These are phyloP conservation scores for Rozella allomycis DNA, from an alignment of 371 early-diverging fungal genomes.

Conservation along the genomic window DNA sequence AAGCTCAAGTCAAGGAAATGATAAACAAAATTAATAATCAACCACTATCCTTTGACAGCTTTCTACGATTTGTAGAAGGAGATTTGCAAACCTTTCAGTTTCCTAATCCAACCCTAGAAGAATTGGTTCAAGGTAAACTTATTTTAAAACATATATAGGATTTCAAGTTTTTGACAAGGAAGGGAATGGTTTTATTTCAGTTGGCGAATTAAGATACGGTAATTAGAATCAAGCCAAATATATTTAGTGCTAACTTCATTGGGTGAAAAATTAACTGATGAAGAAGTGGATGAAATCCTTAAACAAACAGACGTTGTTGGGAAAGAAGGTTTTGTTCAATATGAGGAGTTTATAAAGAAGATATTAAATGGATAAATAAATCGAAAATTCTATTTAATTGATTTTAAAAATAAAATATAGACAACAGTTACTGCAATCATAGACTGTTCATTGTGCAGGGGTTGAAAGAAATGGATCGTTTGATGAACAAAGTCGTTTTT, in stretches of 20 bases:
- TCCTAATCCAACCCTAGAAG: constrained; percentile 5
- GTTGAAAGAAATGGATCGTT: too few species aligned
- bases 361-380: constrained; percentile 1
- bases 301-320: constrained; percentile 51
- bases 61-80: neutral
- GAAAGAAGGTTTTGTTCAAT: constrained; percentile 57
- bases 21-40: constrained; percentile 17
- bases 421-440: too few species aligned
- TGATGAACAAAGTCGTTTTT: constrained; percentile 2
- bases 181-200: constrained; percentile 2
- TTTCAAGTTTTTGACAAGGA: constrained; percentile 4
- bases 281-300: constrained; percentile 9
- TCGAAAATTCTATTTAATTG: too few species aligned
- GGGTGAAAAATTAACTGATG: constrained; percentile 3
- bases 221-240: too few species aligned
- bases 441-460: too few species aligned
- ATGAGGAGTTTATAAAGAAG: constrained; percentile 32
- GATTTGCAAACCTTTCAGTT: neutral
- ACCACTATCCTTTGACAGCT: neutral
- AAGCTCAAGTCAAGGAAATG: constrained; percentile 51
- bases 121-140: constrained; percentile 34
- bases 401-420: too few species aligned
- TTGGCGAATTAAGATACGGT: constrained; percentile 12
- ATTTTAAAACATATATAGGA: neutral
- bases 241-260: constrained; percentile 4